These are phyloP conservation scores for Fomitopsis betulina DNA, from an alignment of 1,284 basidiomycete genomes.

Conservation along the genomic window DNA sequence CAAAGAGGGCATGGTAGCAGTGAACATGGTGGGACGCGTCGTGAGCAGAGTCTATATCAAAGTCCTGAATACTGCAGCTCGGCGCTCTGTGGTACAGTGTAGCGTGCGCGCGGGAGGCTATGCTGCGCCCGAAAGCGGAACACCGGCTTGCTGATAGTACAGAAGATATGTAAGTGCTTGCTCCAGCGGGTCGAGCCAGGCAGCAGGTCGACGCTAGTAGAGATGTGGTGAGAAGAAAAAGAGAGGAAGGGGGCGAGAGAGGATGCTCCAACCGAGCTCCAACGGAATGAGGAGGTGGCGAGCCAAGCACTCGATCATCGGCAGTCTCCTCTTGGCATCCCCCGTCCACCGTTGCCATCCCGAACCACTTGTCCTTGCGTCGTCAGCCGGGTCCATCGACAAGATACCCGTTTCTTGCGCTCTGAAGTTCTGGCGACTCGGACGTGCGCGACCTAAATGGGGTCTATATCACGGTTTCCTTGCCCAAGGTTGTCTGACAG, in stretches of 20 bases:
- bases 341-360: background rate
- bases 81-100: background rate
- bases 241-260: background rate
- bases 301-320: background rate
- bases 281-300: background rate
- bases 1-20: background rate
- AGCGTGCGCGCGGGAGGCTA: background rate
- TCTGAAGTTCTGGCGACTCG: too few species aligned
- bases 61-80: background rate
- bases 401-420: background rate
- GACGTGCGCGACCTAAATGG: background rate
- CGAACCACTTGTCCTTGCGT: background rate
- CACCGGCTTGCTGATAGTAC: background rate
- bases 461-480: background rate
- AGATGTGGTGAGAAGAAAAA: background rate
- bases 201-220: background rate
- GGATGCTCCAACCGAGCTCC: background rate
- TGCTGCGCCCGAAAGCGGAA: background rate
- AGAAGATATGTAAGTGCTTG: too few species aligned
- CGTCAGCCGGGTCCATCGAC: background rate
- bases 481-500: background rate
- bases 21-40: background rate
- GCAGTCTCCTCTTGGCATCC: background rate
- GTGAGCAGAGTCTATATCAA: background rate
- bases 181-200: too few species aligned